These are phyloP conservation scores for Fraxinus xanthoxyloides DNA, from an alignment of 305 asterid species.

Conservation along the genomic window DNA sequence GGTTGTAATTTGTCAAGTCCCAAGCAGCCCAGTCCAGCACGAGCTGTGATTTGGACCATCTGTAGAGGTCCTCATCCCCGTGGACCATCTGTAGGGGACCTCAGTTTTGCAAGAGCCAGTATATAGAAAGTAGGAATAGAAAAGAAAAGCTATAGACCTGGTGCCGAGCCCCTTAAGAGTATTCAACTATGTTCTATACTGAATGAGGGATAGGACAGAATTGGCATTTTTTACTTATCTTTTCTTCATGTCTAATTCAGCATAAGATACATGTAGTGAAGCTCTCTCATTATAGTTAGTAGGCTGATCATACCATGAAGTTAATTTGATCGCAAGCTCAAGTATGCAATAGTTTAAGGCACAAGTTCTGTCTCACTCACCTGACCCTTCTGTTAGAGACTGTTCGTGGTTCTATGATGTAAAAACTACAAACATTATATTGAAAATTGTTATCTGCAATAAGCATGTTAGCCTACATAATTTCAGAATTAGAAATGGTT, in stretches of 20 bases:
- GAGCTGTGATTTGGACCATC: background rate
- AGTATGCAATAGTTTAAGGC: background rate
- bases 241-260: background rate
- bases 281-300: background rate
- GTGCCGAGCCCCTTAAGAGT: background rate
- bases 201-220: background rate
- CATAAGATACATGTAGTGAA: background rate
- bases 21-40: background rate
- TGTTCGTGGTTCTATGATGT: background rate
- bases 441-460: background rate
- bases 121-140: background rate
- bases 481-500: background rate
- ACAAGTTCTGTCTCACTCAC: background rate
- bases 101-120: background rate
- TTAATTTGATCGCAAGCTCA: background rate
- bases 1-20: background rate
- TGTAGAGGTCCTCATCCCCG: background rate
- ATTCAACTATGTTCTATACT: background rate
- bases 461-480: background rate
- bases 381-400: background rate
- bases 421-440: background rate
- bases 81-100: background rate
- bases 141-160: background rate
- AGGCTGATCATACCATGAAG: background rate
- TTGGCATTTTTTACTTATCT: background rate